Evolutionary conservation across 2,329 filamentous ascomycete species (phyloP), one percentile per base, ranked within the genome.

Genomic region (Phaeosphaeria sp.): DNA sequence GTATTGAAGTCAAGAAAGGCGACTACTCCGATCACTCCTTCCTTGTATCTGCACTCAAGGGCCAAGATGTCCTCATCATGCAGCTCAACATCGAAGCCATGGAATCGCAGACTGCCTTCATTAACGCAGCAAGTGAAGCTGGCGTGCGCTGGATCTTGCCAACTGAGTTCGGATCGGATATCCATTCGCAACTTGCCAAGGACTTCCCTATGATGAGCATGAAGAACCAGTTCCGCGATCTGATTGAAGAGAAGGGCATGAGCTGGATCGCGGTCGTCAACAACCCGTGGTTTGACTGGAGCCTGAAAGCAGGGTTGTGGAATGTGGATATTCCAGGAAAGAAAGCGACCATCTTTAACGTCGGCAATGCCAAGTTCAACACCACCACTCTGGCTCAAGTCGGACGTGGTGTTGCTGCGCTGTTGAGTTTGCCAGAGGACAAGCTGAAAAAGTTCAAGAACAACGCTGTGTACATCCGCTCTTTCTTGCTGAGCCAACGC

Each of bases 1-100:
- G 72, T 11, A 71, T 81, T 44, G 64, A 65, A 7, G 67, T 78
- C 39, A 76, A 73, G 39, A 68, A 68, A n/a, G 77, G 82, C 56
- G 71, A 84, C 74, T 86, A 86, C 70, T 61, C 77, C n/a, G 74
- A 83, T 22, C 73, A 78, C 6, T 54, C 66, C 17, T 65, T 69
- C 24, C 55, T 78, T n/a, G 67, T 73, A 21, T 51, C 61, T 47
- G 74, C 71, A 18, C 68, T 78, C 71, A 15, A 46, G 22, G 53
- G 49, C 6, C 49, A 78, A 48, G 66, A 79, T 24, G 65, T 63
- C 15, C 67, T 78, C 22, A 61, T 78, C 58, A 74, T 78, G 56
- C 57, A 59, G 47, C 39, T 59, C n/a, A 33, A 42, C 15, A 27
- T 52, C 13, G 20, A 27, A 25, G 42, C 20, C n/a, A 43, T 39